Percentiles rank a stretch among this genome's conserved stretches.
phyloP scores from a whole-genome alignment of 164 flowering plant genomes.

The Macadamia tetraphylla region DNA sequence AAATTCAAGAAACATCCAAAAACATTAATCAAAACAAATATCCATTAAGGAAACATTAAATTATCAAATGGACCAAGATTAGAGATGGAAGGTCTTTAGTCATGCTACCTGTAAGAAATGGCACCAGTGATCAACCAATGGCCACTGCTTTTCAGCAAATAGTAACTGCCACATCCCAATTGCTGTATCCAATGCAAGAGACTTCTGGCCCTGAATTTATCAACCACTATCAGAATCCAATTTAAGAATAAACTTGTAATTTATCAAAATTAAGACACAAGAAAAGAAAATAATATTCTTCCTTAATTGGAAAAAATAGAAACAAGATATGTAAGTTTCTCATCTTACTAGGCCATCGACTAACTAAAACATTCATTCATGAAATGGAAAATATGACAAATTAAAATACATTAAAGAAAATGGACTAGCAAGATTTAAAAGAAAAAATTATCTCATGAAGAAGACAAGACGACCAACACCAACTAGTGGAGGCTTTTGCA shows the following conservation, averaged over 20 bases:
- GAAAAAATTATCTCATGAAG: too few species aligned
- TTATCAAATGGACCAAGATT: background rate
- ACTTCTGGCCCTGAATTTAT: conserved; percentile 82
- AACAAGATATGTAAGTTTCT: too few species aligned
- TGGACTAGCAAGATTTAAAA: too few species aligned
- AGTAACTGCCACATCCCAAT: conserved; percentile 99
- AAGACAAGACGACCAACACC: too few species aligned
- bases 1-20: too few species aligned
- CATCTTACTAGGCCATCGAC: background rate
- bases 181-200: conserved; percentile 96
- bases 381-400: too few species aligned
- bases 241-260: background rate
- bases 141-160: conserved; percentile 96
- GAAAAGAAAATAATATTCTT: background rate
- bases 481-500: too few species aligned
- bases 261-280: background rate
- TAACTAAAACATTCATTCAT: background rate
- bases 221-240: conserved; percentile 4
- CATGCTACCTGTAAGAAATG: conserved; percentile 82
- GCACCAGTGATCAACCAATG: conserved; percentile 96
- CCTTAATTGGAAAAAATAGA: too few species aligned
- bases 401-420: too few species aligned
- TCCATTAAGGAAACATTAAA: background rate
- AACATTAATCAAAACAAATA: too few species aligned
- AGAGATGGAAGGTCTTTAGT: background rate